A percentile compares a stretch with the other conserved stretches of the same genome.
Evolutionary conservation across 2,329 filamentous ascomycete genomes (phyloP).

Genomic region (Phyllosticta citrichinensis): DNA sequence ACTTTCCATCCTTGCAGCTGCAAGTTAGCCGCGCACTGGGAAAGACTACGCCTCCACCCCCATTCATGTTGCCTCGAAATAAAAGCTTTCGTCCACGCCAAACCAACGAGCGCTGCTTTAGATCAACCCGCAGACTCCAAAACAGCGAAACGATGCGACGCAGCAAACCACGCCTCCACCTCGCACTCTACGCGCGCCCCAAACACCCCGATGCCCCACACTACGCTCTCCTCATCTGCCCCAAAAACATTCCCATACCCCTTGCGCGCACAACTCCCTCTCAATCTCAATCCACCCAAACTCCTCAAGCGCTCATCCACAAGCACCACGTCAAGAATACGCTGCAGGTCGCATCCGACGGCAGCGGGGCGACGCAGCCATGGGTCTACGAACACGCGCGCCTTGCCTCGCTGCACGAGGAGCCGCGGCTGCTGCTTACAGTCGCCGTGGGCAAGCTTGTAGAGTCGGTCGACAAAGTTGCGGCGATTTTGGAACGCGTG

Average conservation of each 20-base stretch:
- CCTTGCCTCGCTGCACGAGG: background rate
- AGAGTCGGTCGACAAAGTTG: background rate
- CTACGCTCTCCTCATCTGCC: conserved; percentile 17
- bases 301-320: background rate
- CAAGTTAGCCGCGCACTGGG: no score
- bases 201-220: conserved; percentile 16
- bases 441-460: background rate
- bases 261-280: no score
- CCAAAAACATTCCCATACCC: conserved; percentile 12
- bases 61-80: no score
- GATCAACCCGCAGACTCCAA: background rate
- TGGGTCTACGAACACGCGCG: background rate
- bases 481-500: background rate
- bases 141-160: background rate
- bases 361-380: background rate
- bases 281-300: background rate
- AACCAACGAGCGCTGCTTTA: no score
- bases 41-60: no score
- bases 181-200: conserved; percentile 16
- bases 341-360: background rate
- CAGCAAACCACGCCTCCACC: conserved; percentile 17
- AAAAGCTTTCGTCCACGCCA: no score
- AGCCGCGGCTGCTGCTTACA: background rate
- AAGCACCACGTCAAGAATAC: background rate
- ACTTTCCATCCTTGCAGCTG: no score